Evolutionary conservation across 805 yeast genomes (phyloP).

Genomic region (Geotrichum ghanense): DNA sequence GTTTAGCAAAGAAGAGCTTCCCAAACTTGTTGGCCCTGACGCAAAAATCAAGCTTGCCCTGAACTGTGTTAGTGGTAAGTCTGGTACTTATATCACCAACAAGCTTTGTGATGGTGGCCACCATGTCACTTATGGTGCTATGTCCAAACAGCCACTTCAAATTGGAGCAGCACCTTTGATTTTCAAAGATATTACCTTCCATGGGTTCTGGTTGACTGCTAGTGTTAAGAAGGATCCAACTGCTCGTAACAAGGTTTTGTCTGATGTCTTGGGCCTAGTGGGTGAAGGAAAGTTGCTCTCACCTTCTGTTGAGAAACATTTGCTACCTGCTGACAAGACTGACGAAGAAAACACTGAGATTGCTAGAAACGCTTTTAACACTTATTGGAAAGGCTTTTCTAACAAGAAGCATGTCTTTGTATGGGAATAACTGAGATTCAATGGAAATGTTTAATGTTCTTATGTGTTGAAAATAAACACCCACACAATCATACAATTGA

Average conservation of each 20-base stretch:
- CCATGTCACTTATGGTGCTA: conserved; percentile 90
- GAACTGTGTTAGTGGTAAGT: conserved; percentile 90
- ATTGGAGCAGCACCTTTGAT: conserved; percentile 82
- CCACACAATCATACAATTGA: no score
- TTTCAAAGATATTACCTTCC: conserved; percentile 74
- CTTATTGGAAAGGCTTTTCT: conserved; percentile 28
- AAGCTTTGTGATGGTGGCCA: conserved; percentile 66
- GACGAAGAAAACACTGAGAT: conserved; percentile 33
- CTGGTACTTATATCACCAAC: conserved; percentile 70
- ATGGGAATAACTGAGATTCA: conserved; percentile 16
- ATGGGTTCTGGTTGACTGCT: conserved; percentile 89
- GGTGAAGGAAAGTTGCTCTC: conserved; percentile 42
- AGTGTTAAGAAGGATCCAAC: conserved; percentile 50
- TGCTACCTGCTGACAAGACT: conserved; percentile 26
- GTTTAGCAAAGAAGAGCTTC: conserved; percentile 42
- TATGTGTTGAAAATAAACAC: no score
- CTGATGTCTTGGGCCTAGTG: conserved; percentile 45
- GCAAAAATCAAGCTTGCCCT: conserved; percentile 67
- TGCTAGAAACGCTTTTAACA: conserved; percentile 34
- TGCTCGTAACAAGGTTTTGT: conserved; percentile 43
- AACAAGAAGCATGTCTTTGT: conserved; percentile 33
- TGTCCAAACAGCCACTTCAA: conserved; percentile 93
- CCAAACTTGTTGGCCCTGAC: conserved; percentile 30
- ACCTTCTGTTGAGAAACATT: conserved; percentile 34
- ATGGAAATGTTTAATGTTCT: no score